Evolutionary conservation across 192 early-diverging fungal genomes (phyloP).

Genomic region (Mortierella antarctica): DNA sequence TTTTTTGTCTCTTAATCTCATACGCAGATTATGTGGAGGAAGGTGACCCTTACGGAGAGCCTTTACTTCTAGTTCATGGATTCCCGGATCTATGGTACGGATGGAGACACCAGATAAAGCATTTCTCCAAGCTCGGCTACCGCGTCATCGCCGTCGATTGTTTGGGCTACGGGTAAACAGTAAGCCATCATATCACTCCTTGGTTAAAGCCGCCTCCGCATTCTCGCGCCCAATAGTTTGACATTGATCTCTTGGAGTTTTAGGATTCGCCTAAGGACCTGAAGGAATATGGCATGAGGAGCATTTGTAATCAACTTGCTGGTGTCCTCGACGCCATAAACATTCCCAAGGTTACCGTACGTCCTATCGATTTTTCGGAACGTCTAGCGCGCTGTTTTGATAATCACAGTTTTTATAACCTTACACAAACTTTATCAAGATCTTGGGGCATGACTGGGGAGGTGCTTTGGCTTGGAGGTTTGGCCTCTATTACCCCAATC

Average conservation of each 20-base stretch:
- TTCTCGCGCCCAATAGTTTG: neutral
- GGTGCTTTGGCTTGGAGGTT: conserved; percentile 50
- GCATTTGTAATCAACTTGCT: conserved; percentile 61
- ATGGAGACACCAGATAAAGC: conserved; percentile 62
- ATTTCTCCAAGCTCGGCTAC: conserved; percentile 63
- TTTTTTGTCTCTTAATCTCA: neutral
- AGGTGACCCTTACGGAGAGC: conserved; percentile 44
- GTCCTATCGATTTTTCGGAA: neutral
- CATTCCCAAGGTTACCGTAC: conserved; percentile 57
- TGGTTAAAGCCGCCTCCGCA: neutral
- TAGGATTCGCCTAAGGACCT: conserved; percentile 53
- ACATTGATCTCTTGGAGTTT: neutral
- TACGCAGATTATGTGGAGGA: conserved; percentile 56
- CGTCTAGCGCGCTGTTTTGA: neutral
- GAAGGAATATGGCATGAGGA: conserved; percentile 64
- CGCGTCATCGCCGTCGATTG: conserved; percentile 65
- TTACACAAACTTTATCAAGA: conserved; percentile 2
- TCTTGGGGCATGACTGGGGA: conserved; percentile 51
- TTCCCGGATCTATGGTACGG: conserved; percentile 60
- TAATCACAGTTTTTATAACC: neutral
- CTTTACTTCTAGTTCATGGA: conserved; percentile 52
- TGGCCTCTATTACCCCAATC: conserved; percentile 31
- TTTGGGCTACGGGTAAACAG: conserved; percentile 67
- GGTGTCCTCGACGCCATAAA: conserved; percentile 68
- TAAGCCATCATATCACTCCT: conserved; percentile 11